These are phyloP conservation scores for Trametes coccinea DNA, from an alignment of 768 basidiomycete genomes.

Conservation along the genomic window DNA sequence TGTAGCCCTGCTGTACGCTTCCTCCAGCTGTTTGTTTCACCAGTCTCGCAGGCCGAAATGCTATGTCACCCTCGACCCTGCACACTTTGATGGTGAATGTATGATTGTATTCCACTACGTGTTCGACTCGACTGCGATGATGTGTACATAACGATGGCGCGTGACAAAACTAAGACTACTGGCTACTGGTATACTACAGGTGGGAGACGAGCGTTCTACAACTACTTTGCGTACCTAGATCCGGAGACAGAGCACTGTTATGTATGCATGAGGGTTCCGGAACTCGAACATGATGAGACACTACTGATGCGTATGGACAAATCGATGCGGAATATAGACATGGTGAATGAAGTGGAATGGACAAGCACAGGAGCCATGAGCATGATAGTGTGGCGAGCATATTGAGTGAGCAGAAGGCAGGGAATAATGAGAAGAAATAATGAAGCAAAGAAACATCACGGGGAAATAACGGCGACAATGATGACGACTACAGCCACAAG, in stretches of 20 bases:
- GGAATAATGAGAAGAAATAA: conserved; percentile 12
- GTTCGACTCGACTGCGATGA: conserved; percentile 4
- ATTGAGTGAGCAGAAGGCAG: conserved; percentile 16
- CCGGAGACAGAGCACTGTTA: conserved; percentile 1
- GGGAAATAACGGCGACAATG: neutral
- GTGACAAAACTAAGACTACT: conserved; percentile 20
- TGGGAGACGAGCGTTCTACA: conserved; percentile 8
- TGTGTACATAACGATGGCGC: conserved; percentile 18
- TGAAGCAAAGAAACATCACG: neutral
- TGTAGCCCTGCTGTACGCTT: no score
- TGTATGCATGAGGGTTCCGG: conserved; percentile 19
- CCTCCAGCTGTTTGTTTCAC: no score
- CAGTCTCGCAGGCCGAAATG: no score
- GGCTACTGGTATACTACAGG: conserved; percentile 21
- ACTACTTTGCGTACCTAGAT: conserved; percentile 13
- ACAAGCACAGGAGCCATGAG: conserved; percentile 7
- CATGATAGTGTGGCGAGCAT: conserved; percentile 23
- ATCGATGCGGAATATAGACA: conserved; percentile 19
- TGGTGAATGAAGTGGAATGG: conserved; percentile 3
- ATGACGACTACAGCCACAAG: neutral
- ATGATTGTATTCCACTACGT: neutral
- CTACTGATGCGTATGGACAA: conserved; percentile 20
- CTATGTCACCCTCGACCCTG: no score
- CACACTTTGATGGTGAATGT: no score
- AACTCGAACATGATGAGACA: conserved; percentile 13